Percentiles rank a stretch among this genome's conserved stretches.
Evolutionary conservation across 2,329 filamentous ascomycete genomes (phyloP).

Genomic region (Xylariomycetidae sp.): DNA sequence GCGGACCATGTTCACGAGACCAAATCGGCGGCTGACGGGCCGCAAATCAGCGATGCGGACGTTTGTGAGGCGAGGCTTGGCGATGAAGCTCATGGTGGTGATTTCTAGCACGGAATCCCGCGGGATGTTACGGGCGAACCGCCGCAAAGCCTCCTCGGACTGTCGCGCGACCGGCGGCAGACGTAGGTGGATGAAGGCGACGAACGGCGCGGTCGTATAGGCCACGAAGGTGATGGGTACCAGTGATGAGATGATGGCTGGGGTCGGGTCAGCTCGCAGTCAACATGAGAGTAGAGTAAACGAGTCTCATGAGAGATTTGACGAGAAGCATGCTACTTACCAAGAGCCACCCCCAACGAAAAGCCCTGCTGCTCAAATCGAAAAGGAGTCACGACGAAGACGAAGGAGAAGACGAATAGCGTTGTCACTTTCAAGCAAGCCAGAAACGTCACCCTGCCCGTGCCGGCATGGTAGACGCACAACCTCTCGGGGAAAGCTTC

Average conservation of each 20-base stretch:
- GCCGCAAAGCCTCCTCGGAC: constrained; percentile 49
- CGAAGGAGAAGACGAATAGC: constrained; percentile 64
- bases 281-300: too few relatives aligned
- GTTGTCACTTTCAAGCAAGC: constrained; percentile 66
- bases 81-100: constrained; percentile 50
- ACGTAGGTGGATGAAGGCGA: constrained; percentile 64
- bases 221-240: constrained; percentile 60
- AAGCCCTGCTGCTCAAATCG: constrained; percentile 37
- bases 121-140: constrained; percentile 43
- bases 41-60: constrained; percentile 29
- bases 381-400: constrained; percentile 55
- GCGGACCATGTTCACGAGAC: constrained; percentile 33
- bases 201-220: constrained; percentile 63
- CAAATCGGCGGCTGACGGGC: constrained; percentile 24
- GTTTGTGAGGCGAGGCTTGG: constrained; percentile 40
- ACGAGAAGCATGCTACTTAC: constrained; percentile 16
- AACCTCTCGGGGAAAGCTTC: constrained; percentile 53
- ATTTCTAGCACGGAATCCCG: constrained; percentile 41
- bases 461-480: constrained; percentile 72
- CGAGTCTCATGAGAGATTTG: too few relatives aligned
- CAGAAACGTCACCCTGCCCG: constrained; percentile 58
- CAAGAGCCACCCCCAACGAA: constrained; percentile 16
- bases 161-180: constrained; percentile 60
- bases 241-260: too few relatives aligned
- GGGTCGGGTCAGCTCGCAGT: neutral